phyloP scores from a whole-genome alignment of 1,284 basidiomycete genomes.

The Heterobasidion irregulare region DNA sequence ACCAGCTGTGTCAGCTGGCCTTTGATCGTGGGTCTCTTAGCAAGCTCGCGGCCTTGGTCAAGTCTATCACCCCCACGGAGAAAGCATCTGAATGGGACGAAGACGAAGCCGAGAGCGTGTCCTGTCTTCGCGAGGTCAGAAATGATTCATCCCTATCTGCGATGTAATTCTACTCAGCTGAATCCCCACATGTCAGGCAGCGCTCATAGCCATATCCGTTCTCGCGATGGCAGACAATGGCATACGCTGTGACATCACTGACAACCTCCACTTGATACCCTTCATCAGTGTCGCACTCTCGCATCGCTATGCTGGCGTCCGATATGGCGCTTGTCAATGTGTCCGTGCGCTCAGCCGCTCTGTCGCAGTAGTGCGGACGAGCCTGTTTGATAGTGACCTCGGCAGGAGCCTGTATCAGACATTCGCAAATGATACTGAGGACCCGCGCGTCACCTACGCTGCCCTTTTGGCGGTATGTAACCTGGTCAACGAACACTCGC shows the following conservation, averaged over 20 bases:
- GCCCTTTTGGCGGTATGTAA: constrained; percentile 78
- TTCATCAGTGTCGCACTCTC: constrained; percentile 44
- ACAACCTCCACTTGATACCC: constrained; percentile 42
- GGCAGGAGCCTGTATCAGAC: constrained; percentile 62
- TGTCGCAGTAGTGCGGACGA: constrained; percentile 74
- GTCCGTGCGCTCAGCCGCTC: constrained; percentile 74
- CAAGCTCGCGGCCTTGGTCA: constrained; percentile 40
- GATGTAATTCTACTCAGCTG: not conserved
- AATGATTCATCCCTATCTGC: not conserved
- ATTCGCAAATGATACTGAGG: constrained; percentile 48
- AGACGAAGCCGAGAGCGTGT: constrained; percentile 54
- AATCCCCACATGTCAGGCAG: constrained; percentile 38
- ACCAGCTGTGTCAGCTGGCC: constrained; percentile 53
- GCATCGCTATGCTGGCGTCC: constrained; percentile 64
- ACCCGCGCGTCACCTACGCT: constrained; percentile 63
- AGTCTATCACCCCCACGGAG: constrained; percentile 41
- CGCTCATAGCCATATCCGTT: constrained; percentile 61
- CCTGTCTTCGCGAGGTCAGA: constrained; percentile 54
- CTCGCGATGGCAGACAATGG: constrained; percentile 65
- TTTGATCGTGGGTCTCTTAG: constrained; percentile 53
- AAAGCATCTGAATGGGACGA: constrained; percentile 37
- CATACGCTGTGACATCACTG: constrained; percentile 60
- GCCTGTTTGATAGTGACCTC: constrained; percentile 74
- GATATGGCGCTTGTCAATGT: constrained; percentile 81
- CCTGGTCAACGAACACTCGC: constrained; percentile 81